A percentile compares a stretch with the other conserved stretches of the same genome.
Conservation (phyloP, 257 asterid species). For the Ilex asprella region DNA sequence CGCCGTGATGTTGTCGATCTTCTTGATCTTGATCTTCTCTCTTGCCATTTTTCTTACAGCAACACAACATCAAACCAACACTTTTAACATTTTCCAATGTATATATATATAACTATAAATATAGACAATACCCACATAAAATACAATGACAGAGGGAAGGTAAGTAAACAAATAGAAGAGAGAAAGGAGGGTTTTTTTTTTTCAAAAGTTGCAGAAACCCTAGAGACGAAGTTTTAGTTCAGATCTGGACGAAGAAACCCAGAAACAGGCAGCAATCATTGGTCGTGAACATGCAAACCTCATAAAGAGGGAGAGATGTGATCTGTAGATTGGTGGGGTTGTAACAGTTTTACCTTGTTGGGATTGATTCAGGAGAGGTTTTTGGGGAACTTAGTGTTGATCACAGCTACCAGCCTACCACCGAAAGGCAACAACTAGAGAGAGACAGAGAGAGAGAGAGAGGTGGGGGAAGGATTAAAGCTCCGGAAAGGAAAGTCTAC, state of each 20-base stretch:
- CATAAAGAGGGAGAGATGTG: neutral
- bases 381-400: neutral
- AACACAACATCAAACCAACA: neutral
- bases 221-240: conserved; percentile 3
- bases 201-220: conserved; percentile 10
- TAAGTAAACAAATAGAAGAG: neutral
- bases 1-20: conserved; percentile 31
- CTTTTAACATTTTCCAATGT: neutral
- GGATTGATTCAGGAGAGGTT: neutral
- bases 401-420: neutral
- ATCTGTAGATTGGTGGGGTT: conserved; percentile 1
- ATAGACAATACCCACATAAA: neutral
- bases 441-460: too few species aligned
- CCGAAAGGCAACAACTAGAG: too few species aligned
- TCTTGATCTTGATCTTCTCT: conserved; percentile 38
- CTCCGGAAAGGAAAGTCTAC: conserved; percentile 22
- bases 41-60: conserved; percentile 22
- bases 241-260: conserved; percentile 22
- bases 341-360: conserved; percentile 15
- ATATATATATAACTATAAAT: too few species aligned
- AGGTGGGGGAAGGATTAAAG: neutral
- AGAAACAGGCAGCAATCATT: conserved; percentile 12
- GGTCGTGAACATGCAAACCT: conserved; percentile 20
- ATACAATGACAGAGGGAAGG: neutral
- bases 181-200: neutral